A percentile compares a stretch with the other conserved stretches of the same genome.
Evolutionary conservation across 2,329 filamentous ascomycete genomes (phyloP).

Genomic region (Venturia carpophila): DNA sequence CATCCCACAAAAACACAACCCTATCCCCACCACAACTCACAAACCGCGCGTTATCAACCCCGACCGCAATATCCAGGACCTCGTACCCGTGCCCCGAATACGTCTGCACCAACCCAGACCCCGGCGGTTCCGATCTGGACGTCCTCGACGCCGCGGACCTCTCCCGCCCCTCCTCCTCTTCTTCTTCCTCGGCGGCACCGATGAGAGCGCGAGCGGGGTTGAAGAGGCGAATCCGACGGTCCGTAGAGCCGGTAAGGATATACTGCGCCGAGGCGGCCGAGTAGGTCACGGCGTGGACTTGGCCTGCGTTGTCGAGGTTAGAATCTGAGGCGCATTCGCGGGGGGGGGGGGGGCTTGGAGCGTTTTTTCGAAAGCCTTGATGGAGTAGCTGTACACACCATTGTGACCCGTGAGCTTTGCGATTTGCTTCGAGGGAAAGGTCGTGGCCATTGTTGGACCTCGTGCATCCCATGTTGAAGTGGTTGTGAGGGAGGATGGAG

Average conservation of each 20-base stretch:
- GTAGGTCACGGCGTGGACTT: conserved; percentile 45
- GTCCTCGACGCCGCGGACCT: neutral
- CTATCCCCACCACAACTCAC: conserved; percentile 85
- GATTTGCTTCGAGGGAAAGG: conserved; percentile 15
- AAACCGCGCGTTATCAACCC: conserved; percentile 72
- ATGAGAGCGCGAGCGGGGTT: conserved; percentile 54
- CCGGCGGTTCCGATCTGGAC: conserved; percentile 4
- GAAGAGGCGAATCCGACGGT: conserved; percentile 79
- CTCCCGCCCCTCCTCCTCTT: too few species aligned
- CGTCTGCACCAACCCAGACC: conserved; percentile 63
- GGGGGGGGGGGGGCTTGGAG: neutral
- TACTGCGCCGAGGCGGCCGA: conserved; percentile 43
- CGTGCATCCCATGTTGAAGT: conserved; percentile 4
- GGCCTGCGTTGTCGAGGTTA: conserved; percentile 26
- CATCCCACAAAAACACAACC: conserved; percentile 90
- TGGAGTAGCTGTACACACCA: neutral
- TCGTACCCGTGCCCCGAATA: conserved; percentile 90
- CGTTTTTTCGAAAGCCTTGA: neutral
- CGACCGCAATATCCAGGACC: conserved; percentile 71
- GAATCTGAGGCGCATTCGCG: neutral
- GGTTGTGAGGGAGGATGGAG: neutral
- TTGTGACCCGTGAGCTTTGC: conserved; percentile 18
- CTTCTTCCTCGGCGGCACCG: too few species aligned
- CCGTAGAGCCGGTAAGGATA: conserved; percentile 75
- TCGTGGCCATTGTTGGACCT: neutral